Base-by-base conservation (phyloP, 2,329 filamentous ascomycete species). In the Ophiocordyceps camponoti-saundersi region DNA sequence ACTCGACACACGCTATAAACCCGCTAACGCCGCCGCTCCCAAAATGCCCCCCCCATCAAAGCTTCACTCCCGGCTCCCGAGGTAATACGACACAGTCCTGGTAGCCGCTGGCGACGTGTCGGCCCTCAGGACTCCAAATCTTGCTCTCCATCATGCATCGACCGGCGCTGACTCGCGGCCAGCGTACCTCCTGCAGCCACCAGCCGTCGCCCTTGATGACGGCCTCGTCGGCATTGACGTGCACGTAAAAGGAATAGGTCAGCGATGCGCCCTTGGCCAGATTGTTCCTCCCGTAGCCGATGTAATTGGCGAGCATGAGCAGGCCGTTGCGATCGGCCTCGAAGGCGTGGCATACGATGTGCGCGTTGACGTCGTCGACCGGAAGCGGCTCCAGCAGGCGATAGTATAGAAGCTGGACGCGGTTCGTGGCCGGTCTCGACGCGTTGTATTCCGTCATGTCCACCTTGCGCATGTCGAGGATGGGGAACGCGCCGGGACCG, bases 161-260 rank as follows among this genome's bases (percentile, higher is more conserved):
- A 0, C 70, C 70, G 2, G 67, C 65, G 21, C 59, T 66, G 3
- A 67, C 61, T 21, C 72, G 58, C 3, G 73, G 69, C 55, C 72
- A 75, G 30, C 54, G 64, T 1, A 62, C 61, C 54, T 77, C 73
- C 54, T 74, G 70, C 16, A 76, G 55, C 73, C 73, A 77, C 72
- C 73, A 77, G 13, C 61, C 61, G 3, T 63, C 59, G 3, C 61
- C 62, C 6, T 58, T 53, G 67, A 77, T 73, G 7, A 72, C 63
- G 0, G 70, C 65, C 42, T 70, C 66, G 5, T 66, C 62, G 0
- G 62, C 62, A 41, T 74, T 70, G 30, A 69, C 67, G 48, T 77
- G 73, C 6, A 77, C 59, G 18, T 72, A 70, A 48, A 75, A 72
- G 0, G 66, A 67, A 49, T 72, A 74, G 52, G 65, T 72, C 47